A percentile compares a stretch with the other conserved stretches of the same genome.
Evolutionary conservation across 768 basidiomycete genomes (phyloP).

Genomic region (Hypholoma sublateritium): DNA sequence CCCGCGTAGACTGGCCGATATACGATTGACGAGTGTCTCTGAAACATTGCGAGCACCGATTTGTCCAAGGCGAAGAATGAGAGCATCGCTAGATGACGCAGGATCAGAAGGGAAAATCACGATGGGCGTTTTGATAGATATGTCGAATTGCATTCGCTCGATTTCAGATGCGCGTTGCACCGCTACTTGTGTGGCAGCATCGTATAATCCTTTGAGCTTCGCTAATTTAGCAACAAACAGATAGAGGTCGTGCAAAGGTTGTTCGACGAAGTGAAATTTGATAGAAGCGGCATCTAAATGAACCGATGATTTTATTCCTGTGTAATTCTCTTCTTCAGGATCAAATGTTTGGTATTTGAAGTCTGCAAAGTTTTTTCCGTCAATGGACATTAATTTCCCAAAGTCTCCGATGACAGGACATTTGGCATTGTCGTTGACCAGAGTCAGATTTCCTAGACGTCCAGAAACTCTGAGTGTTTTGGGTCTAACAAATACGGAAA

Average conservation of each 20-base stretch:
- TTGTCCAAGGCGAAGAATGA: slow-evolving; percentile 87
- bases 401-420: slow-evolving; percentile 61
- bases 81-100: slow-evolving; percentile 56
- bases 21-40: slow-evolving; percentile 54
- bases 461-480: slow-evolving; percentile 79
- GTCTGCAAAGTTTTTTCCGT: slow-evolving; percentile 92
- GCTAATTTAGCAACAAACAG: slow-evolving; percentile 83
- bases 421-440: slow-evolving; percentile 69
- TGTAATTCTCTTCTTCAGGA: slow-evolving; percentile 62
- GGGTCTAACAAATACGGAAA: slow-evolving; percentile 68
- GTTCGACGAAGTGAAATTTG: slow-evolving; percentile 84
- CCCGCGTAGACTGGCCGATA: slow-evolving; percentile 75
- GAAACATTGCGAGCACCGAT: slow-evolving; percentile 81
- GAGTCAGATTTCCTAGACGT: slow-evolving; percentile 77
- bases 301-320: slow-evolving; percentile 82
- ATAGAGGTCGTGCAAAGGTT: slow-evolving; percentile 88
- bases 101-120: slow-evolving; percentile 80
- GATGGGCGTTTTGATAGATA: slow-evolving; percentile 92
- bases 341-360: slow-evolving; percentile 93
- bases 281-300: slow-evolving; percentile 86
- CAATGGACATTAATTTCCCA: slow-evolving; percentile 87
- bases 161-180: slow-evolving; percentile 92
- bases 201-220: slow-evolving; percentile 90
- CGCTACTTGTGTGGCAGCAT: slow-evolving; percentile 90
- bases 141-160: slow-evolving; percentile 88